Evolutionary conservation across 805 yeast genomes (phyloP).

Genomic region (Saccharomycopsis malanga): DNA sequence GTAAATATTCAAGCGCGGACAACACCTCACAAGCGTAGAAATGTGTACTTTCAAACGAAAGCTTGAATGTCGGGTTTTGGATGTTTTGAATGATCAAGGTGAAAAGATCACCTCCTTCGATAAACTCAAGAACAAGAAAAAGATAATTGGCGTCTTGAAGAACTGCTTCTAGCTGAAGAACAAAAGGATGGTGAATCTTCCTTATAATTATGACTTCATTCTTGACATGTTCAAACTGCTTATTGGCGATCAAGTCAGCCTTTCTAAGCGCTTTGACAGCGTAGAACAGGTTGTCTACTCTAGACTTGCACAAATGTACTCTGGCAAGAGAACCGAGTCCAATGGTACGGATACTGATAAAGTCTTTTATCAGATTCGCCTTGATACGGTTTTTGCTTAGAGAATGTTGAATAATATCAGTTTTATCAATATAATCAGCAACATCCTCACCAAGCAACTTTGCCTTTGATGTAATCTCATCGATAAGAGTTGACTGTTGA

Average conservation of each 20-base stretch:
- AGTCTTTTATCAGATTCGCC: conserved; percentile 1
- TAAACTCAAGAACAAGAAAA: conserved; percentile 9
- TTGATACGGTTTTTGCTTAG: too few relatives aligned
- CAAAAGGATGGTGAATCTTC: conserved; percentile 5
- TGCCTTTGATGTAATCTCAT: too few relatives aligned
- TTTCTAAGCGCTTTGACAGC: conserved; percentile 10
- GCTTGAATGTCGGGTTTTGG: not conserved
- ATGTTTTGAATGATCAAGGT: conserved; percentile 6
- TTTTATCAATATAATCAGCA: too few relatives aligned
- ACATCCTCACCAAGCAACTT: too few relatives aligned
- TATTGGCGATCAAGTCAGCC: not conserved
- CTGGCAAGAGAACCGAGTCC: conserved; percentile 17
- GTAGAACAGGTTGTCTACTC: not conserved
- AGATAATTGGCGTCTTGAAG: conserved; percentile 1
- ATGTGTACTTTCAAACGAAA: not conserved
- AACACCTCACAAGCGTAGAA: conserved; percentile 10
- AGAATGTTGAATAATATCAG: too few relatives aligned
- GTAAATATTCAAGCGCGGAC: conserved; percentile 41
- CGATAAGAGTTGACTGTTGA: too few relatives aligned
- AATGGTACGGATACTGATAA: conserved; percentile 9
- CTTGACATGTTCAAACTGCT: conserved; percentile 9
- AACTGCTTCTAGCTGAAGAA: conserved; percentile 2
- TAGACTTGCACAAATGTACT: conserved; percentile 9
- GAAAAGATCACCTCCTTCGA: conserved; percentile 16
- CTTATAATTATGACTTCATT: conserved; percentile 8